These are phyloP conservation scores for Emericellopsis cladophorae DNA, from an alignment of 2,329 filamentous ascomycete genomes.

Conservation along the genomic window DNA sequence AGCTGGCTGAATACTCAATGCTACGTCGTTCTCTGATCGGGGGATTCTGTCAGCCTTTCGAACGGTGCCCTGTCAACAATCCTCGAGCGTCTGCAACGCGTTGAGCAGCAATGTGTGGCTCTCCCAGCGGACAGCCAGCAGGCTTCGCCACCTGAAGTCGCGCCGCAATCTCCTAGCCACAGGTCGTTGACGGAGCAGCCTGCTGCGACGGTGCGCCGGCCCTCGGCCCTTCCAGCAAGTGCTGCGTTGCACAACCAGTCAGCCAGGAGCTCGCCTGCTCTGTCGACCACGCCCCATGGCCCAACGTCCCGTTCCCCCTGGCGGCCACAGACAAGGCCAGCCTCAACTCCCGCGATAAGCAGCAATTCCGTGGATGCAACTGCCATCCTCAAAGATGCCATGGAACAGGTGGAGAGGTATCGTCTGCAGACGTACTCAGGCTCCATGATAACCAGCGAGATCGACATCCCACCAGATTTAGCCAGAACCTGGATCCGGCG, in stretches of 20 bases:
- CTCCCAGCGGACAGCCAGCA: background rate
- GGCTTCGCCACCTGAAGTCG: no score
- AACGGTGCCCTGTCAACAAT: conserved; percentile 12
- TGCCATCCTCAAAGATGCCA: conserved; percentile 14
- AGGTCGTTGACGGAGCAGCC: no score
- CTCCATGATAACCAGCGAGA: conserved; percentile 9
- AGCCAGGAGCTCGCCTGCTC: background rate
- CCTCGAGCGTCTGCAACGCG: conserved; percentile 14
- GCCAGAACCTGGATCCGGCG: conserved; percentile 10
- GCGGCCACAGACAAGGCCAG: background rate
- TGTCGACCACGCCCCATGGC: background rate
- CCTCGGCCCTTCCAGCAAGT: background rate
- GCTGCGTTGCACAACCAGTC: background rate
- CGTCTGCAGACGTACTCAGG: conserved; percentile 9
- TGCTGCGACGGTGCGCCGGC: no score
- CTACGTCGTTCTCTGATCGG: no score
- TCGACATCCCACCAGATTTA: conserved; percentile 12
- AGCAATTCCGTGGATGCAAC: conserved; percentile 9
- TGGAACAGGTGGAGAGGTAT: conserved; percentile 13
- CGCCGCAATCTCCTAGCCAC: no score
- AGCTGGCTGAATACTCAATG: conserved; percentile 5
- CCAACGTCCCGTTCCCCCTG: background rate
- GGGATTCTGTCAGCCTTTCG: background rate
- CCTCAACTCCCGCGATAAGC: background rate
- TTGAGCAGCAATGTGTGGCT: conserved; percentile 10